Base-by-base conservation (phyloP, 164 flowering plant species). In the Piper longum region DNA sequence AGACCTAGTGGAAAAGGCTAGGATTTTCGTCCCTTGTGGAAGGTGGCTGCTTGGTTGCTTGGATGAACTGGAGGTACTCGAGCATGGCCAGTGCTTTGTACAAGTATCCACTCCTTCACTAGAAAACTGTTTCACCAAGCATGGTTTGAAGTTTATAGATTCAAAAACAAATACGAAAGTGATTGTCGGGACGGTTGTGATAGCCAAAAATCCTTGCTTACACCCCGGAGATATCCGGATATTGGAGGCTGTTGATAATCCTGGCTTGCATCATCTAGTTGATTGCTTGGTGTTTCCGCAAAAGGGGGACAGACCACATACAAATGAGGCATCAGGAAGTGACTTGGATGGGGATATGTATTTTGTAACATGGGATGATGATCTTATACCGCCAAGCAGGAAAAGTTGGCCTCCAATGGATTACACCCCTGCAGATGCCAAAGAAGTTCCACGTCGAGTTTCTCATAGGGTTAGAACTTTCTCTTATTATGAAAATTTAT, bases 271-370 rank as follows among this genome's bases (percentile, higher is more conserved):
- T 58, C 97, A 95, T 76, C 82, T 95, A 7, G 78, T 75, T 71
- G 99, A 95, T 67, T 95, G 99, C 69, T 73, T 95, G 64, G 83
- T 87, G 17, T 95, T 91, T 67, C 99, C 97, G 61, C 97, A 88
- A 64, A 91, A 91, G 66, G 97, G 99, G 19, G 89, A 84, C 0
- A 76, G 99, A 69, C 99, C 99, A 3, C 96, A 91, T 62, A 51
- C 92, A 40, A 67, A 95, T 76, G 99, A 95, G 73, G 98, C 98
- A 42, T 95, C 99, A 17, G 98, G 99, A 55, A 91, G 99, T 78
- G 99, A 95, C 64, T 84, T 95, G 19, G 99, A 89, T 75, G 99
- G 99, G 12, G 98, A 91, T 70, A 79, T 81, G 0, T 95, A 95
- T 70, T 95, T 95, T 77, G 91, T 86, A 8, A 76, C 96, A 2